phyloP scores from a whole-genome alignment of 176 grass and related monocot genomes.

The Phoenix roebelenii region DNA sequence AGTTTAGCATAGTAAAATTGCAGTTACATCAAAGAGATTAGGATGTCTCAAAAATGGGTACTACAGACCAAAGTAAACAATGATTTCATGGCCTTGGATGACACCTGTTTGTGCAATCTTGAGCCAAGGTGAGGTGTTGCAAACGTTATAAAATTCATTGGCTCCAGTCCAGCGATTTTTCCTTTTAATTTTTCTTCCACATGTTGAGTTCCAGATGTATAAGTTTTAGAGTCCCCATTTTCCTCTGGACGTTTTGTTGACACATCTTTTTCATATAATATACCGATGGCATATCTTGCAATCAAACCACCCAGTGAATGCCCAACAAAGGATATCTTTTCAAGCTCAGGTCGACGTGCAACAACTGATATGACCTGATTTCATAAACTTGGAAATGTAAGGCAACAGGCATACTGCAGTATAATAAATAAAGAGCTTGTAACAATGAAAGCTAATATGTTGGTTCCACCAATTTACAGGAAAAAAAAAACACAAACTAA shows the following conservation, averaged over 20 bases:
- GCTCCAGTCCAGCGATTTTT: conserved; percentile 85
- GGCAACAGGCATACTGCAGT: too few relatives aligned
- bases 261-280: conserved; percentile 37
- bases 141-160: conserved; percentile 91
- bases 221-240: conserved; percentile 19
- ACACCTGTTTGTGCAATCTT: conserved; percentile 82
- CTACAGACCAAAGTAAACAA: too few relatives aligned
- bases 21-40: neutral
- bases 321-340: conserved; percentile 85
- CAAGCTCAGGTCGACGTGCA: conserved; percentile 35
- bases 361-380: conserved; percentile 59
- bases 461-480: too few relatives aligned
- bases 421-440: too few relatives aligned
- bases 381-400: conserved; percentile 5
- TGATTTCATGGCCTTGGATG: neutral
- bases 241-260: conserved; percentile 17
- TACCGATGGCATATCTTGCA: conserved; percentile 83
- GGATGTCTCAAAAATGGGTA: too few relatives aligned
- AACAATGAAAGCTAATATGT: too few relatives aligned
- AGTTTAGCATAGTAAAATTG: too few relatives aligned
- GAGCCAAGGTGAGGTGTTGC: conserved; percentile 88
- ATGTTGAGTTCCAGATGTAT: conserved; percentile 9
- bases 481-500: too few relatives aligned
- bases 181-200: conserved; percentile 19
- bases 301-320: conserved; percentile 93